Evolutionary conservation across 139 green algal genomes (phyloP).

Genomic region (Klebsormidium nitens): DNA sequence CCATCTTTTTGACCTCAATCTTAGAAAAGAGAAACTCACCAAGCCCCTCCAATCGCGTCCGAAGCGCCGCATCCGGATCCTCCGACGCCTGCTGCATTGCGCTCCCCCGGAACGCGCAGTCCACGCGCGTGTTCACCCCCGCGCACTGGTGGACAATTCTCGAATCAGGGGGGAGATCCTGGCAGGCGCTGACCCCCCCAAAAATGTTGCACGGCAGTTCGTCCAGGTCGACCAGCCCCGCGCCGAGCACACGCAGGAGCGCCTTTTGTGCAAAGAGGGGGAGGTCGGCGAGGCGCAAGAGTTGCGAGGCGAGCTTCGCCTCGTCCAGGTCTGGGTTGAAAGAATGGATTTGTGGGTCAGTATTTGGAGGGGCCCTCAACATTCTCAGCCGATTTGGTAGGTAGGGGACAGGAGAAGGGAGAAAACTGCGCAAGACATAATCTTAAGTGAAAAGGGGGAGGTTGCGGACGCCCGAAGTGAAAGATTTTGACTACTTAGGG

Average conservation of each 20-base stretch:
- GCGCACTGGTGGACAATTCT: not conserved
- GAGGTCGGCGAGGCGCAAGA: no score
- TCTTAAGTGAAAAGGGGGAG: no score
- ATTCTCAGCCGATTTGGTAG: no score
- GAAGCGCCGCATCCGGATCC: slow-evolving; percentile 5
- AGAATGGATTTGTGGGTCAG: no score
- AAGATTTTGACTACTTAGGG: no score
- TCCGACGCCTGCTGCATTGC: slow-evolving; percentile 5
- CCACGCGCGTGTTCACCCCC: not conserved
- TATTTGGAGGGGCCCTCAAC: no score
- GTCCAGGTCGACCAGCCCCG: slow-evolving; percentile 3
- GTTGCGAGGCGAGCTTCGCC: no score
- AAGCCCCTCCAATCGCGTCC: slow-evolving; percentile 8
- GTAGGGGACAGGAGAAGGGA: no score
- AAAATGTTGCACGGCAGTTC: slow-evolving; percentile 23
- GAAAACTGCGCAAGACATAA: no score
- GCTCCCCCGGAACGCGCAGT: slow-evolving; percentile 21
- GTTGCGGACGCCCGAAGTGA: no score
- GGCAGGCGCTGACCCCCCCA: not conserved
- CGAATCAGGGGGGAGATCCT: not conserved
- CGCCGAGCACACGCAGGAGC: slow-evolving; percentile 17
- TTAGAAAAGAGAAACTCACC: not conserved
- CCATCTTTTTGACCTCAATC: not conserved
- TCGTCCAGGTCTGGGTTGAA: no score
- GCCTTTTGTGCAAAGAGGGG: slow-evolving; percentile 25